Base-by-base conservation (phyloP, 768 basidiomycete species). In the Tylopilus rubrobrunneus region DNA sequence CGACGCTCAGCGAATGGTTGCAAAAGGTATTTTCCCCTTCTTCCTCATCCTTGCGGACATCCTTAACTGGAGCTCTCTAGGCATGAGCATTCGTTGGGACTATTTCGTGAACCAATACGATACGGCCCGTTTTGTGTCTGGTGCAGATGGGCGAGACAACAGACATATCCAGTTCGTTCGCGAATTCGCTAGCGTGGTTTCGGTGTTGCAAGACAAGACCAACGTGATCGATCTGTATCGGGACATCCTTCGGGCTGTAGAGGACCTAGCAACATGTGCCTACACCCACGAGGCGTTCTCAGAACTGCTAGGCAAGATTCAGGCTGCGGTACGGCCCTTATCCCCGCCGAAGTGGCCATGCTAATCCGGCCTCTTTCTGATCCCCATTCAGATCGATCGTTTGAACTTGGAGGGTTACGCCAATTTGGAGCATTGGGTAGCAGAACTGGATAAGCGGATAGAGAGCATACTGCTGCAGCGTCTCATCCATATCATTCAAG, bases 71-170 rank as follows among this genome's bases (percentile, higher is more conserved):
- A 44, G 19, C 5, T 27, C 19, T 48, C 15, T 43, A 96, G 95
- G 96, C 27, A 96, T 99, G 88, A 83, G 81, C 63, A 90, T 96
- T 52, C 86, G 90, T 25, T 99, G 97, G 97, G 97, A 98, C 67
- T 82, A 92, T 71, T 94, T 98, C 63, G 89, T 98, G 62, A 96
- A 90, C 65, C 89, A 94, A 50, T 98, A 92, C 66, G 94, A 96
- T 60, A 82, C 87, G 5, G 78, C 84, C 15, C 79, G 92, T 54
- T 91, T 86, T 66, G 79, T 88, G 7, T 76, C 87, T 0, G 76
- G 79, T 45, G 76, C 84, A n/a, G 91, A 93, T 61, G 86, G 83
- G 12, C 78, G 72, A 39, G 94, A 97, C 65, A 93, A 86, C 65
- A 78, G 92, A 56, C 96, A 98, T 65, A 85, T 96, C 25, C 87